Evolutionary conservation across 129 eudicot genomes (phyloP), one percentile per base, ranked within the genome.

Genomic region (Artemisia annua): DNA sequence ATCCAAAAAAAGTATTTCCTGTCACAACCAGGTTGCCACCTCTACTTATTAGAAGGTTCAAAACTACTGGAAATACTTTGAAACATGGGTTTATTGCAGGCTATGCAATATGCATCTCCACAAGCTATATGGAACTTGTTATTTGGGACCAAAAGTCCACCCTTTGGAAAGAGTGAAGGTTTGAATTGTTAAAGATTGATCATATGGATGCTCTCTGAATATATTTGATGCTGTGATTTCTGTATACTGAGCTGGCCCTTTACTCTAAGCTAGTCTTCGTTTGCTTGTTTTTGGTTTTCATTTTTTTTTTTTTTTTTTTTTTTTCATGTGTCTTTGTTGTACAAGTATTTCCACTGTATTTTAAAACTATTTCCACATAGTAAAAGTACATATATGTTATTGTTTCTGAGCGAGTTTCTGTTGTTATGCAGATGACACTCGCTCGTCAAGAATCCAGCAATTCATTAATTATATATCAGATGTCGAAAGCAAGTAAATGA

Each of bases 101-200:
- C 97, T 75, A 88, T 94, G 99, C 99, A 94, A 67, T 94, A 94
- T 78, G 80, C 96, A 78, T 94, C 99, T 63, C 97, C 94, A 26
- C 90, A 90, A 82, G 97, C 97, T 71, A 68, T 94, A 48, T 94
- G 97, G 99, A 94, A 90, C 69, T 64, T 83, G 72, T 49, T 90
- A 67, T 88, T 90, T 82, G 97, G 97, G 72, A 80, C 74, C 59
- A 71, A 78, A 49, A 81, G 69, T 61, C 91, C 96, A 69, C 74
- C 88, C 63, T 84, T 90, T 67, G 86, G 75, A 79, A 76, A 74
- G 32, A 74, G 74, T 19, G 83, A 85, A 87, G 98, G 96, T 92
- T 76, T 80, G 72, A 70, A 57, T 35, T 24, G 32, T n/a, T 16
- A 65, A 65, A 48, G 52, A 63, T 64, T 39, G 66, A 75, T 53